These are phyloP conservation scores for Alternaria brassicicola DNA, from an alignment of 2,329 filamentous ascomycete genomes.

Conservation along the genomic window DNA sequence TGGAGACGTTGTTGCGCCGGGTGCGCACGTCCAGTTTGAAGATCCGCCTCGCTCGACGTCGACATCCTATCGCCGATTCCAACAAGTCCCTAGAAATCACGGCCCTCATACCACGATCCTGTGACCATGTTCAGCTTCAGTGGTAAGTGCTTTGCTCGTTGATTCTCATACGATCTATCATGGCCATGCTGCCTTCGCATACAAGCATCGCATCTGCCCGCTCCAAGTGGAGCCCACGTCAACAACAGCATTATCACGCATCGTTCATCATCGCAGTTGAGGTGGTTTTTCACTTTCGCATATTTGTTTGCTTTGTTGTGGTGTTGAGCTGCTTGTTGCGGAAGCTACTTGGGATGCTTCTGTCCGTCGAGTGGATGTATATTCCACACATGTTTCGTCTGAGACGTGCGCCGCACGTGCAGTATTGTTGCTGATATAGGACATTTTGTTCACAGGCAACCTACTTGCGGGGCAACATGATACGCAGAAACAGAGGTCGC, in stretches of 20 bases:
- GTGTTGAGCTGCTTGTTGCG: not conserved
- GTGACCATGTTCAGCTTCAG: slow-evolving; percentile 47
- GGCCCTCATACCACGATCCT: slow-evolving; percentile 1
- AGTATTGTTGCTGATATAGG: slow-evolving; percentile 38
- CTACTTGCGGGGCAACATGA: slow-evolving; percentile 50
- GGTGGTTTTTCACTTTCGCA: not conserved
- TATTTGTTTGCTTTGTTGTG: not conserved
- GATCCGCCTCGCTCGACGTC: slow-evolving; percentile 9
- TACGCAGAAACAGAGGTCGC: slow-evolving; percentile 50
- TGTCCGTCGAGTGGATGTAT: slow-evolving; percentile 22
- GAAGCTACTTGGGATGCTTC: slow-evolving; percentile 20
- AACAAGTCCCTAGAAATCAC: slow-evolving; percentile 1
- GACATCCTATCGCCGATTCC: slow-evolving; percentile 6
- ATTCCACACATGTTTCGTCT: slow-evolving; percentile 40
- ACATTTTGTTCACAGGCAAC: slow-evolving; percentile 33
- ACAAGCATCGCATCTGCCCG: slow-evolving; percentile 2
- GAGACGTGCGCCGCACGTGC: slow-evolving; percentile 30
- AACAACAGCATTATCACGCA: not conserved
- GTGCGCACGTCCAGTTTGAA: slow-evolving; percentile 23
- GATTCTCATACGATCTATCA: not conserved
- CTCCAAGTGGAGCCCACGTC: not conserved
- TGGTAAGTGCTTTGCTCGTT: slow-evolving; percentile 36
- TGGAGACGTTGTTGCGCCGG: slow-evolving; percentile 17
- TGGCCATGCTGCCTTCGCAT: slow-evolving; percentile 2
- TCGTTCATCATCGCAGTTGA: not conserved